Evolutionary conservation across 1,284 basidiomycete genomes (phyloP), one percentile per base, ranked within the genome.

Genomic region (Fomes fomentarius): DNA sequence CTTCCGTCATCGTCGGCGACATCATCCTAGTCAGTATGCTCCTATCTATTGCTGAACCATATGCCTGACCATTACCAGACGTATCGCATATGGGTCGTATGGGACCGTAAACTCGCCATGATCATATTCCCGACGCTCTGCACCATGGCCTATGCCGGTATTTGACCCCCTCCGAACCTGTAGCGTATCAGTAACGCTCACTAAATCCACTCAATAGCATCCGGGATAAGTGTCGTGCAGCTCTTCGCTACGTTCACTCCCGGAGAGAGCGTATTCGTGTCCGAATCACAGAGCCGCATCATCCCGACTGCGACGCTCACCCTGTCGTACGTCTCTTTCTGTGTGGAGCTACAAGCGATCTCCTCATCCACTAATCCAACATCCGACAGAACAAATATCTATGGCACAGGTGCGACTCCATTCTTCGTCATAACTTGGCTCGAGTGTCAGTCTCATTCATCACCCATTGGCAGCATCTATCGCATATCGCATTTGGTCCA

Each of bases 41-140:
- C n/a, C 7, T 8, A 12, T 26, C 33, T 10, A 9, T 10, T 12
- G 10, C 15, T 9, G 21, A 24, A 14, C n/a, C 12, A 8, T 37
- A 11, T 37, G 2, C 4, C 17, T n/a, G 34, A 11, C 17, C 5
- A 15, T 6, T 8, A 2, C 2, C 21, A 60, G 58, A 60, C 52
- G 28, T 54, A 63, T 30, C 61, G 61, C 11, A 53, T 61, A 3
- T 63, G 61, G 61, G 39, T 56, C 28, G 52, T 60, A 9, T 63
- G 61, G 61, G 37, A 47, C 19, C 48, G 55, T 15, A 54, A 47
- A n/a, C 50, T 31, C 19, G 2, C 30, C 15, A 45, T 61, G 28
- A 45, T 61, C 12, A 47, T 63, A 14, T 59, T 60, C 40, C 62
- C 62, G 0, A n/a, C 46, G 50, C 35, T 54, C 2, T 56, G 52